Conservation (phyloP, 345 rosid species). For the Pelargonium nanum region DNA sequence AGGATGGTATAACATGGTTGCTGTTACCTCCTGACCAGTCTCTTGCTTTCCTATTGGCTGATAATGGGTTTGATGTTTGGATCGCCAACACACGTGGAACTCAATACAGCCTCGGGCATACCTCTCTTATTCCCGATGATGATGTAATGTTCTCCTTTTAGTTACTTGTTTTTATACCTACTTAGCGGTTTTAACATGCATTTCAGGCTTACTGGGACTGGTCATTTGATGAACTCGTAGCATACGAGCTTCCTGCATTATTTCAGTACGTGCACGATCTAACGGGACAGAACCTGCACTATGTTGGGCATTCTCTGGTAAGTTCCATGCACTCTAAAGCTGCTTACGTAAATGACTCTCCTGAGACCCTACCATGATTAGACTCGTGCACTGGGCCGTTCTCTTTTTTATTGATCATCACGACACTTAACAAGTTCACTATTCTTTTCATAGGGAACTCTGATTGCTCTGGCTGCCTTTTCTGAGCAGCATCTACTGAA, state of each 20-base stretch:
- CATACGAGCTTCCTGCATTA: constrained; percentile 21
- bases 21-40: constrained; percentile 21
- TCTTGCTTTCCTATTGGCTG: constrained; percentile 28
- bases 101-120: constrained; percentile 23
- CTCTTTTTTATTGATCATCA: too few species aligned
- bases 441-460: too few species aligned
- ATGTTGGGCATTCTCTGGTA: constrained; percentile 32
- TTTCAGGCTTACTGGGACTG: constrained; percentile 32
- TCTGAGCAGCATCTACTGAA: constrained; percentile 19
- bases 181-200: neutral
- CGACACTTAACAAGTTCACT: too few species aligned
- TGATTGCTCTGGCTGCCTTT: constrained; percentile 33
- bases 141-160: neutral
- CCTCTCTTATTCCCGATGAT: constrained; percentile 21
- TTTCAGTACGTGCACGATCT: constrained; percentile 16
- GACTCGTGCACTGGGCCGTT: too few species aligned
- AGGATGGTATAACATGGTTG: constrained; percentile 35
- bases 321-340: too few species aligned
- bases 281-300: constrained; percentile 30
- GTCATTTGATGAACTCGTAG: constrained; percentile 32
- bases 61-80: too few species aligned
- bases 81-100: constrained; percentile 34
- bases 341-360: too few species aligned
- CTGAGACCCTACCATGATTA: too few species aligned
- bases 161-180: neutral